Conservation (phyloP, 2,329 filamentous ascomycete species). For the Aspergillus eucalypticola region DNA sequence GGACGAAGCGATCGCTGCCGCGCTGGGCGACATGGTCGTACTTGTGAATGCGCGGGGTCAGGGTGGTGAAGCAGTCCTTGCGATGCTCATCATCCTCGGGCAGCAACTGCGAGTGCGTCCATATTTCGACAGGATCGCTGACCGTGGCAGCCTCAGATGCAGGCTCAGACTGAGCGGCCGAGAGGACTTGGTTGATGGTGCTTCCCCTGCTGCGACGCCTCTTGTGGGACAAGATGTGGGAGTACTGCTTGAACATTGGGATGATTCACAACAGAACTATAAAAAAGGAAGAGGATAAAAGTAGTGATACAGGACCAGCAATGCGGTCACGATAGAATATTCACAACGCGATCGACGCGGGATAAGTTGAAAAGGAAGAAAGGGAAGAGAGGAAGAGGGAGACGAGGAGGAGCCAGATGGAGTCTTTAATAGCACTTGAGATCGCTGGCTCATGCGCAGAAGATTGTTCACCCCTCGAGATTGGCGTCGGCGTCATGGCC, state of each 20-base stretch:
- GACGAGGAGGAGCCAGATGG: neutral
- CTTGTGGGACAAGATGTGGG: conserved; percentile 16
- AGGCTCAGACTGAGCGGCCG: conserved; percentile 10
- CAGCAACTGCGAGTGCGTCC: conserved; percentile 12
- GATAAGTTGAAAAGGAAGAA: neutral
- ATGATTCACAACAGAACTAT: neutral
- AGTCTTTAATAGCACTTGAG: neutral
- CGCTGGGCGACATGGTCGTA: conserved; percentile 18
- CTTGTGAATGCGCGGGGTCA: conserved; percentile 13
- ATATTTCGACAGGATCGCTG: conserved; percentile 14
- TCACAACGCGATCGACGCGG: conserved; percentile 1
- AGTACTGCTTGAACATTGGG: conserved; percentile 17
- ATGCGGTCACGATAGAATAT: neutral
- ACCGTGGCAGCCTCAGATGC: conserved; percentile 6
- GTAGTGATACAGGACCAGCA: neutral
- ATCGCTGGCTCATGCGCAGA: neutral
- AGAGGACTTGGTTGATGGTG: conserved; percentile 9
- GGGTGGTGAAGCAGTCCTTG: conserved; percentile 14
- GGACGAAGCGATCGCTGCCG: conserved; percentile 15
- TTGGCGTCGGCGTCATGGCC: neutral
- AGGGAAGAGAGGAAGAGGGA: neutral
- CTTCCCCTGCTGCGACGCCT: conserved; percentile 15
- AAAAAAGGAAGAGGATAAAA: neutral
- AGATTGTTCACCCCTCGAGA: neutral
- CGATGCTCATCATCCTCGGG: conserved; percentile 6